Conservation (phyloP, 2,329 filamentous ascomycete genomes). For the Gliomastix tumulicola region DNA sequence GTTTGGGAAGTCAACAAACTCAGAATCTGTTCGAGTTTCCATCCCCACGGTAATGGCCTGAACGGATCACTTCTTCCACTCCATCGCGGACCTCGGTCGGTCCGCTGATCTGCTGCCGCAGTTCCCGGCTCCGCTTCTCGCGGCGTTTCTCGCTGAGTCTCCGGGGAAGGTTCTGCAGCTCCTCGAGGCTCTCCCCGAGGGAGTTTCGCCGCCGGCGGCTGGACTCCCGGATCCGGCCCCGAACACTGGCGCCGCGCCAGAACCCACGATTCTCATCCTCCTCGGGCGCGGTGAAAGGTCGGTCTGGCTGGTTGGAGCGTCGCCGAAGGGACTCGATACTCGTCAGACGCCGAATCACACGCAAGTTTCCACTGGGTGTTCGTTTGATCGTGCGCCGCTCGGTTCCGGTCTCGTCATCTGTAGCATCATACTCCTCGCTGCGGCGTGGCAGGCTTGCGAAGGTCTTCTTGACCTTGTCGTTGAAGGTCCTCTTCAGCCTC, state of each 20-base stretch:
- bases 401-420: conserved; percentile 25
- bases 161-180: conserved; percentile 44
- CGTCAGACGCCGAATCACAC: conserved; percentile 47
- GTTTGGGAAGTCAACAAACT: no score
- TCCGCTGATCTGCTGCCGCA: conserved; percentile 53
- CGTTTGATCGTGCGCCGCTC: conserved; percentile 53
- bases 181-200: conserved; percentile 41
- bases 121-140: conserved; percentile 50
- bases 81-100: conserved; percentile 52
- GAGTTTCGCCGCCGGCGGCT: conserved; percentile 23
- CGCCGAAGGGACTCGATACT: conserved; percentile 35
- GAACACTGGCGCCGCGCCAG: conserved; percentile 21
- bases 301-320: conserved; percentile 13
- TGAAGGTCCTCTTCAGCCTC: conserved; percentile 39
- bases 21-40: no score
- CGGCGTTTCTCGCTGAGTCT: conserved; percentile 50
- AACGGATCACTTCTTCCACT: conserved; percentile 48
- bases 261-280: conserved; percentile 14
- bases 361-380: conserved; percentile 52
- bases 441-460: conserved; percentile 53
- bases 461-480: conserved; percentile 47
- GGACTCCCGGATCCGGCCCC: conserved; percentile 14
- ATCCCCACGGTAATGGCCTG: conserved; percentile 19
- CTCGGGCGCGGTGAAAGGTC: conserved; percentile 25
- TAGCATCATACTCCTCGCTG: conserved; percentile 24